Evolutionary conservation across 2,329 filamentous ascomycete species (phyloP), one percentile per base, ranked within the genome.

Genomic region (Tolypocladium guangdongense): DNA sequence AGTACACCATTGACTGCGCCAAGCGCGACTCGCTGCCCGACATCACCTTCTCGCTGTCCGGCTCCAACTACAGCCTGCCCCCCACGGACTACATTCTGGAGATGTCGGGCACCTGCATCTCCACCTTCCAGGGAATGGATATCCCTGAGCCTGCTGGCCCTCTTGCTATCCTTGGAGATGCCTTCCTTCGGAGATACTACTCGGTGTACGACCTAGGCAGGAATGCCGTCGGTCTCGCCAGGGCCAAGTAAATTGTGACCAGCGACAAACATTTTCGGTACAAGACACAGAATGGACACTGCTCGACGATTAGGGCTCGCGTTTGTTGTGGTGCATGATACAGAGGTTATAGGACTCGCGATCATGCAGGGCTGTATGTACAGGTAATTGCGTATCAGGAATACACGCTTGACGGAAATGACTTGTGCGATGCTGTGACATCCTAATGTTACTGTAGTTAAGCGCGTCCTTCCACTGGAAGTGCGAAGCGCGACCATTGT

Each of bases 101-200:
- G 74, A 83, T 96, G 45, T 88, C 91, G 68, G 93, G 92, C 63
- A 92, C 86, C 69, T 99, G 93, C 74, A 96, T 99, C 73, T 96
- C 90, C 58, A 88, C 90, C 62, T 96, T 99, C 77, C 95, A 95
- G 84, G 91, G 90, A 64, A 95, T 97, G 86, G 93, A 91, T 71
- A 84, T 90, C 75, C 87, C 90, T 54, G 87, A 85, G 66, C 90
- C 90, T 39, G 86, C 87, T 55, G 92, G 93, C 48, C 93, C 93
- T 62, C 83, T 99, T 59, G 91, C 90, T 57, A 99, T 99, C 60
- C 84, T 99, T 30, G 93, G 93, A 65, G 90, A 96, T 71, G 88
- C 84, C 49, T 88, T 87, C 80, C 77, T 87, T 67, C 84, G 90
- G 73, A 87, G 80, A 69, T 95, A 86, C 80, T 97, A 97, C 82